Base-by-base conservation (phyloP, 2,329 filamentous ascomycete genomes). In the Pseudodiploospora longispora region DNA sequence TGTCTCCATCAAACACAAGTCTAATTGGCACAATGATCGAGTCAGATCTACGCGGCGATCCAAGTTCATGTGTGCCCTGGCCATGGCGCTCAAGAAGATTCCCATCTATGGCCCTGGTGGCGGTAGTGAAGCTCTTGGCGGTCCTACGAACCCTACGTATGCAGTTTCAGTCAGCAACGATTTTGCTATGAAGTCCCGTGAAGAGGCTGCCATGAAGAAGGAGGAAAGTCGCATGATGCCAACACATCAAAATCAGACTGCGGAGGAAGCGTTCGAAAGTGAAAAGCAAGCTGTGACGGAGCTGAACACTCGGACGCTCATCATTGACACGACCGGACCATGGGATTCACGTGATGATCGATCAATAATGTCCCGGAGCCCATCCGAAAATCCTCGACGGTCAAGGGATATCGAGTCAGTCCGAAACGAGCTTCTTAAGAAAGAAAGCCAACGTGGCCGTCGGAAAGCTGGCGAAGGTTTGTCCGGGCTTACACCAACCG, bases 61-160 rank as follows among this genome's bases (percentile, higher is more conserved):
- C 62, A 97, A 95, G 66, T 97, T 98, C 69, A 95, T 97, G 82
- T 95, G 90, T 59, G 93, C 93, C 1, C 72, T 98, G 47, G 83
- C 93, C 4, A 66, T 89, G 6, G 89, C 91, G 4, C 70, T 96
- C 47, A 86, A 88, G 66, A 89, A 84, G 67, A 76, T 98, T 12
- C 91, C 90, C 7, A 91, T 98, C 58, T 77, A 87, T 55, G 81
- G 72, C 19, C 91, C 91, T 44, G 89, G 84, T 35, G 89, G 85
- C 47, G 86, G 82, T 44, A 69, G 68, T 45, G 77, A 81, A 44
- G 52, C 72, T 33, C 67, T 82, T 3, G 81, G 81, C 46, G 78
- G 76, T 35, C 76, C 85, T 5, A 79, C 74, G 30, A 93, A 94
- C 64, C 90, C 90, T 1, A 71, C 80, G 5, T 95, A 93, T 70